Base-by-base conservation (phyloP, 2,329 filamentous ascomycete species). In the Cordyceps cateniannulata region DNA sequence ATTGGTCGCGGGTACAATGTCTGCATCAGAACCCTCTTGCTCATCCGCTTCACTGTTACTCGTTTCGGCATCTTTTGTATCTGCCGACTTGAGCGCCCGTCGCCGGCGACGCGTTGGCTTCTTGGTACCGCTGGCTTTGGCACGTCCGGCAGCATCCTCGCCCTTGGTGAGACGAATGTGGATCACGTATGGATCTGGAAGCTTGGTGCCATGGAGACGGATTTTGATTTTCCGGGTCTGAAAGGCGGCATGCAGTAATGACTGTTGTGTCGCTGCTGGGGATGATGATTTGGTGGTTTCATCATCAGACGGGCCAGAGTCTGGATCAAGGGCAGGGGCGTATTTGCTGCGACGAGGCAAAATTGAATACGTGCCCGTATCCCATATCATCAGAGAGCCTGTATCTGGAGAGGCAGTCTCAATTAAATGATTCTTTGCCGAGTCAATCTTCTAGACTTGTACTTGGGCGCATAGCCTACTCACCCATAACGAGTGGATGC, bases 331-430 rank as follows among this genome's bases (percentile, higher is more conserved):
- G 2, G 62, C 62, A 3, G 73, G 69, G 0, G 68, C 67, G 52
- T 72, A 66, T 54, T 77, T 73, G 55, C 65, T 71, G 38, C 63
- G 67, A n/a, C 68, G 74, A 8, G 80, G 77, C 14, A 87, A 72
- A 12, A 86, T 68, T 48, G 77, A 75, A 65, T 85, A 87, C 35
- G 80, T 81, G 2, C 84, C 84, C 1, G 81, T 85, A 65, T 86
- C 84, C 84, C 84, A 87, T 45, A 87, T 81, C 10, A 87, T 73
- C 62, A 87, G 75, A 9, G 81, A 85, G 2, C 84, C 84, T 3
- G 83, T 85, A 16, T 73, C 70, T 1, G 67, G 32, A 2, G 81
- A 83, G 3, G 78, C 84, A 1, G 81, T 84, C 66, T 87, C 84
- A 58, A 85, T 78, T 9, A 87, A 76, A 64, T 86, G 83, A 62